Base-by-base conservation (phyloP, 345 rosid species). In the Angophora floribunda region DNA sequence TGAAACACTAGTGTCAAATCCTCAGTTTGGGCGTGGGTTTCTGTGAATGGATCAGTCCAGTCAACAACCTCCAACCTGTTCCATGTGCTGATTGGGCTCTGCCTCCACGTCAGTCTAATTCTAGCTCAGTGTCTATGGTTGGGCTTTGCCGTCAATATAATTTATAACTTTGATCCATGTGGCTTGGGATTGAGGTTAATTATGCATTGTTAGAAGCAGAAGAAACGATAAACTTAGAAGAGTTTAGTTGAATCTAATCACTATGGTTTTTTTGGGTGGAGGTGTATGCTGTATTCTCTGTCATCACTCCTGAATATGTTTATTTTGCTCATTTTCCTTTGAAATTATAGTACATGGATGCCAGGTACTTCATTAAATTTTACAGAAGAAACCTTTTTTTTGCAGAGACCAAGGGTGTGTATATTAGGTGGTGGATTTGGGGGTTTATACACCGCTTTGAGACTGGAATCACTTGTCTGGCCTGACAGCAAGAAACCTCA, bases 391-490 rank as follows among this genome's bases (percentile, higher is more conserved):
- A n/a, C 36, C 57, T 88, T 53, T 53, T 36, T 52, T 55, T 89
- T 89, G 53, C 93, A 95, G 98, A 93, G 80, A 87, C 96, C 96
- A 17, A 91, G 95, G 86, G 93, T 95, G 45, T 94, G 96, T 85
- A 95, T 95, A 57, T 87, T 95, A 49, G 98, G 98, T 49, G 98
- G 98, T 88, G 98, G 97, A 57, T 97, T 97, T 94, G 98, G 99
- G 87, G 99, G 99, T 86, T 89, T 97, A 89, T 95, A 96, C 89
- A 96, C 99, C 87, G 99, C 99, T 88, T 90, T 97, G 91, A 92
- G 99, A 91, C 92, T 97, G 86, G 98, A 97, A 89, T 97, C 99
- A 16, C 98, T 97, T 86, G 91, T 91, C 14, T 97, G 99, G 99
- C 94, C 94, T n/a, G 96, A 94, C 57, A 94, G 91, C 92, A 97